Evolutionary conservation across 495 filamentous ascomycete species (phyloP).

Genomic region (Aspergillus leporis): DNA sequence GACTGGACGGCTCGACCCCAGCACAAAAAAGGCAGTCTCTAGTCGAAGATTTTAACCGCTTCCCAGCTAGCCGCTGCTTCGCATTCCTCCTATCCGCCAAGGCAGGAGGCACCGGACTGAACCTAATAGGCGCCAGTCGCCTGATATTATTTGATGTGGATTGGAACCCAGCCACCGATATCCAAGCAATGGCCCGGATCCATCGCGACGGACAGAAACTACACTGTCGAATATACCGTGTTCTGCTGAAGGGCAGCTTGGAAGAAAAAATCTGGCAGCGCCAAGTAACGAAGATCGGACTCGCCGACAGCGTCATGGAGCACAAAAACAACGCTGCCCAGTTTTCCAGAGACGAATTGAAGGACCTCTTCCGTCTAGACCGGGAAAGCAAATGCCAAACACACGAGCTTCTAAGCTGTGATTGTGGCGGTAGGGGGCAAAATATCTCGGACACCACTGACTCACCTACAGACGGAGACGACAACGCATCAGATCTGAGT

Average conservation of each 20-base stretch:
- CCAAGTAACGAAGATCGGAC: slow-evolving; percentile 73
- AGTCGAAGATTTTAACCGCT: slow-evolving; percentile 76
- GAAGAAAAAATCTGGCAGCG: slow-evolving; percentile 86
- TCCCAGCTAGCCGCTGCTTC: slow-evolving; percentile 55
- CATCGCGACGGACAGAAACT: slow-evolving; percentile 77
- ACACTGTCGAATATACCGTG: slow-evolving; percentile 70
- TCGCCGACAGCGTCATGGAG: slow-evolving; percentile 69
- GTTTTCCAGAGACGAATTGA: slow-evolving; percentile 70
- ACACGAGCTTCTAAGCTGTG: slow-evolving; percentile 70
- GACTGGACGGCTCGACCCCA: slow-evolving; percentile 74
- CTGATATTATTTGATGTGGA: slow-evolving; percentile 79
- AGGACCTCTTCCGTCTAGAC: slow-evolving; percentile 71
- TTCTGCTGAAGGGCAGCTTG: slow-evolving; percentile 69
- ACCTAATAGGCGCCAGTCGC: slow-evolving; percentile 75
- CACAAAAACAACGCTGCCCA: slow-evolving; percentile 56
- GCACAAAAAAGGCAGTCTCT: slow-evolving; percentile 67
- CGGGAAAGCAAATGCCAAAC: slow-evolving; percentile 58
- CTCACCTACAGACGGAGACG: slow-evolving; percentile 11
- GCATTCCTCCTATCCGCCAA: slow-evolving; percentile 82
- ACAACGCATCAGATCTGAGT: slow-evolving; percentile 16
- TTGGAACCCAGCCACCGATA: slow-evolving; percentile 81
- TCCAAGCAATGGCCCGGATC: slow-evolving; percentile 84
- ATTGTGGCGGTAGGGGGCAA: slow-evolving; percentile 60
- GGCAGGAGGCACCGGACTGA: slow-evolving; percentile 73
- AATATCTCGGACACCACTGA: slow-evolving; percentile 1